Conservation (phyloP, 2,329 filamentous ascomycete genomes). For the Incumbomyces delicatus region DNA sequence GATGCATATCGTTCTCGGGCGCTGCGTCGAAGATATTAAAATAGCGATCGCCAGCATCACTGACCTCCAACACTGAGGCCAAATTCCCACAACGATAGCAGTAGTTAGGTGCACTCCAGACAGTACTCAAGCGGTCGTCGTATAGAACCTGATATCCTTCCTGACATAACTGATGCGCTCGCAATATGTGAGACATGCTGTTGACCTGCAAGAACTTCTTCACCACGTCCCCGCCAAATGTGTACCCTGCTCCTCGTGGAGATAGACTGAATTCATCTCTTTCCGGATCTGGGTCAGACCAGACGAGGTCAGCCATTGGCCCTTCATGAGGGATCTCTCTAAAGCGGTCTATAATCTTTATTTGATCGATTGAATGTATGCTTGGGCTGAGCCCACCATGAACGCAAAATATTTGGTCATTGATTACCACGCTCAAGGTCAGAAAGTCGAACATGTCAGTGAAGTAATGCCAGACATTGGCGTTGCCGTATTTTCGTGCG, state of each 20-base stretch:
- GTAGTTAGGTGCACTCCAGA: slow-evolving; percentile 97
- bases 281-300: slow-evolving; percentile 96
- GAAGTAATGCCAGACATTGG: slow-evolving; percentile 98
- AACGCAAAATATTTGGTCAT: slow-evolving; percentile 97
- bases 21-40: slow-evolving; percentile 98
- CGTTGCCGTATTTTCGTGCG: slow-evolving; percentile 94
- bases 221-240: slow-evolving; percentile 93
- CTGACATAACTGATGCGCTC: slow-evolving; percentile 96
- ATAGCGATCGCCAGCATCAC: slow-evolving; percentile 81
- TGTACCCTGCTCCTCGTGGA: slow-evolving; percentile 89
- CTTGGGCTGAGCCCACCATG: slow-evolving; percentile 84
- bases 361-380: slow-evolving; percentile 97
- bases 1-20: slow-evolving; percentile 85
- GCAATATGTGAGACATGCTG: slow-evolving; percentile 92
- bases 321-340: slow-evolving; percentile 97
- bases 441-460: slow-evolving; percentile 99
- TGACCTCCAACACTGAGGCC: slow-evolving; percentile 93
- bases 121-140: slow-evolving; percentile 86
- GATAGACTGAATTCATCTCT: slow-evolving; percentile 93
- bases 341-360: slow-evolving; percentile 98
- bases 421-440: slow-evolving; percentile 92
- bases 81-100: slow-evolving; percentile 95
- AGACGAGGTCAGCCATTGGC: slow-evolving; percentile 98
- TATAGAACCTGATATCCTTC: slow-evolving; percentile 97
- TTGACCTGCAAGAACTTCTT: slow-evolving; percentile 98